Base-by-base conservation (phyloP, 2,329 filamentous ascomycete genomes). In the Stachybotrys elegans region DNA sequence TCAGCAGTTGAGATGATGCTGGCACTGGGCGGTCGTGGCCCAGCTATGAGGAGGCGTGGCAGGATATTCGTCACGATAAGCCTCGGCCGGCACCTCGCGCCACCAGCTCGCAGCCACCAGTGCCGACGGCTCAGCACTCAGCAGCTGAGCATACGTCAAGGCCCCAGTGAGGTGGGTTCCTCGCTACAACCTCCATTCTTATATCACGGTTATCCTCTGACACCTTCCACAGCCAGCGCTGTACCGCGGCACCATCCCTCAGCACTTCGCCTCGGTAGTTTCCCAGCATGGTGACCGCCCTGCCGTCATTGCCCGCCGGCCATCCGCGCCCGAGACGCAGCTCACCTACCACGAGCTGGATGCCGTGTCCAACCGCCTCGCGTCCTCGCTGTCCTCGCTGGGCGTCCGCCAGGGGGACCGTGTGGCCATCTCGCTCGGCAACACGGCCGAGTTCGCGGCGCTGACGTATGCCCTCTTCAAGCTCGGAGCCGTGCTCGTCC, bases 391-490 rank as follows among this genome's bases (percentile, higher is more conserved):
- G 14, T 68, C 76, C 20, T 78, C 78, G 0, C 68, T 84, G 0
- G 89, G 88, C 4, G 86, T 96, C 1, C 73, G 69, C 48, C 94
- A 91, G 57, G 90, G 89, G 5, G 85, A 94, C 60, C 78, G 89
- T 23, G 87, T 97, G 11, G 91, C 88, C 13, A 81, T 96, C 21
- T 92, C 84, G 48, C 69, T 96, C 42, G 92, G 92, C 14, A 97
- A 95, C 65, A 84, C 82, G 34, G 71, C 84, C 53, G 90, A 95
- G 63, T 92, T 88, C 61, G 88, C 88, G 4, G 83, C 84, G 40
- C 76, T 93, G 17, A 92, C 86, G 6, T 97, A 97, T 66, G 91
- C 91, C 1, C 65, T 93, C 43, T 95, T 92, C 72, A 97, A 97
- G 66, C 76, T 97, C 9, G 93, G 93, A n/a, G 92, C 88, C 20